Evolutionary conservation across 2,329 filamentous ascomycete genomes (phyloP).

Genomic region (Neofusicoccum umdonicola): DNA sequence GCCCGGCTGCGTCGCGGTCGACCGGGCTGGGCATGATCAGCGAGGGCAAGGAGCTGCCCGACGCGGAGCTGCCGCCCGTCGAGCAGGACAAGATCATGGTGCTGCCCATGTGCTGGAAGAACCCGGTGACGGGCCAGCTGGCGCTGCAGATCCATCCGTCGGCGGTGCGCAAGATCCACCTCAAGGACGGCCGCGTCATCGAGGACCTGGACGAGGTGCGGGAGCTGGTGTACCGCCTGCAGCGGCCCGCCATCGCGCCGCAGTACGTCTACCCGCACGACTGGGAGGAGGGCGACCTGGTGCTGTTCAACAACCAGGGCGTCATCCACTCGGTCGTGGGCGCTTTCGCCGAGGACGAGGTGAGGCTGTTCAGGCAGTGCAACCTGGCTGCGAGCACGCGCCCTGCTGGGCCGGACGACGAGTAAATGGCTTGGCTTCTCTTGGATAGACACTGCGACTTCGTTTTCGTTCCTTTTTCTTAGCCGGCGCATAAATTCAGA

Average conservation of each 20-base stretch:
- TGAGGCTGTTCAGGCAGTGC: constrained; percentile 73
- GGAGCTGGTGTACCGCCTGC: constrained; percentile 68
- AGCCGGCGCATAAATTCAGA: background rate
- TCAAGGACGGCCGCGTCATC: constrained; percentile 64
- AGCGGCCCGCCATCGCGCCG: constrained; percentile 70
- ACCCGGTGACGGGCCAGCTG: constrained; percentile 66
- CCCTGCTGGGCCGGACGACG: constrained; percentile 1
- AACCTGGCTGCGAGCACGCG: constrained; percentile 65
- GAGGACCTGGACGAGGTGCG: constrained; percentile 66
- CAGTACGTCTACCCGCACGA: constrained; percentile 69
- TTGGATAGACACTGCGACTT: too few relatives aligned
- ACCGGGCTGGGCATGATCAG: constrained; percentile 71
- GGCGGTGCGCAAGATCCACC: constrained; percentile 67
- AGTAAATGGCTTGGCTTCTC: background rate
- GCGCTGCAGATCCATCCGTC: constrained; percentile 74
- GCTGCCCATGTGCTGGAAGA: constrained; percentile 75
- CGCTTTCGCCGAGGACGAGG: constrained; percentile 70
- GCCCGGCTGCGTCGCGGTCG: constrained; percentile 61
- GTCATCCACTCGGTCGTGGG: constrained; percentile 74
- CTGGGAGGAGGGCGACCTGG: constrained; percentile 74
- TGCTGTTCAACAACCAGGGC: constrained; percentile 76
- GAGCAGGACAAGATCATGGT: constrained; percentile 67
- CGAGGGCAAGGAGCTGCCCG: constrained; percentile 61
- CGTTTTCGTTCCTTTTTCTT: background rate
- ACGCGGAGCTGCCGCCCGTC: constrained; percentile 61